These are phyloP conservation scores for Zostera marina DNA, from an alignment of 116 monocot species.

Conservation along the genomic window DNA sequence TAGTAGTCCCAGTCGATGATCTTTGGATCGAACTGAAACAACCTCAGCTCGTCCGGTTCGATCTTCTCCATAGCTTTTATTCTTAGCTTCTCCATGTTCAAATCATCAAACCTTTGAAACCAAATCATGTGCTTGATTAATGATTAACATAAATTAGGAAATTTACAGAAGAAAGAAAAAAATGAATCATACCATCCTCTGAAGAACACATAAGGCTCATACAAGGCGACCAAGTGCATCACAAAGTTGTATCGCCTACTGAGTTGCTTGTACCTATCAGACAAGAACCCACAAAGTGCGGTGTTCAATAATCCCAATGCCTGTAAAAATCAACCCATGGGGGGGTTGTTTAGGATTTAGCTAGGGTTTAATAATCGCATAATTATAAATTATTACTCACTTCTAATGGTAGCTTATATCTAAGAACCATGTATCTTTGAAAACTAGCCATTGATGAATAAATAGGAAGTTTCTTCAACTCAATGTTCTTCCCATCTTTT, in stretches of 20 bases:
- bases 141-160: too few species aligned
- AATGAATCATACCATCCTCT: conserved; percentile 25
- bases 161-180: too few species aligned
- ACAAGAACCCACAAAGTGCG: conserved; percentile 9
- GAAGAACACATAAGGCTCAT: conserved; percentile 37
- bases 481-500: conserved; percentile 12
- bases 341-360: too few species aligned
- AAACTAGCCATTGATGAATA: conserved; percentile 15
- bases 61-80: conserved; percentile 1
- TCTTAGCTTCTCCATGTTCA: conserved; percentile 30
- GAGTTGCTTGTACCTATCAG: conserved; percentile 9
- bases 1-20: conserved; percentile 39
- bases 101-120: conserved; percentile 38
- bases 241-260: conserved; percentile 20
- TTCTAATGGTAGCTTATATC: conserved; percentile 17
- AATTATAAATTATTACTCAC: too few species aligned
- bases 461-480: not conserved
- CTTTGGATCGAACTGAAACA: conserved; percentile 32
- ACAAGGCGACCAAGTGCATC: conserved; percentile 30
- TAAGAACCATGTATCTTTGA: conserved; percentile 16
- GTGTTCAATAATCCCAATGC: conserved; percentile 20
- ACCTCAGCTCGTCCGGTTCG: not conserved
- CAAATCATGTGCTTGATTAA: too few species aligned
- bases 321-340: conserved; percentile 4
- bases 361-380: too few species aligned